These are phyloP conservation scores for Blumeriella jaapii DNA, from an alignment of 2,329 filamentous ascomycete species.

Conservation along the genomic window DNA sequence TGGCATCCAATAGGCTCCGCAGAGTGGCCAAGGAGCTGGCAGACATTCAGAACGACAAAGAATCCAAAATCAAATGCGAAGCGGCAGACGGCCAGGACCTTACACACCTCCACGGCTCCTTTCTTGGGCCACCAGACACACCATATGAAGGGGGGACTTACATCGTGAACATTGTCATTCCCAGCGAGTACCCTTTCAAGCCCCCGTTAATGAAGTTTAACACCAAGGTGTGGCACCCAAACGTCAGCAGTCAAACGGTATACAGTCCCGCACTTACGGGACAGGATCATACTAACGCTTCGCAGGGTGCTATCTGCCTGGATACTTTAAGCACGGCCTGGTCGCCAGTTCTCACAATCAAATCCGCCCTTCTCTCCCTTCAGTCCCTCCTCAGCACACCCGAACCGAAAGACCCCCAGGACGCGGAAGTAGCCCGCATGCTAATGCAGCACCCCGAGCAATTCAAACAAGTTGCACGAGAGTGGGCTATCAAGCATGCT, in stretches of 20 bases:
- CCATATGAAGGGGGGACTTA: constrained; percentile 84
- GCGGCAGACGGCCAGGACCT: constrained; percentile 53
- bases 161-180: constrained; percentile 75
- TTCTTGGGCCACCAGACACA: constrained; percentile 80
- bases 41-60: constrained; percentile 63
- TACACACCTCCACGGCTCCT: constrained; percentile 71
- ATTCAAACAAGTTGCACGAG: constrained; percentile 71
- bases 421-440: constrained; percentile 90
- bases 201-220: constrained; percentile 84
- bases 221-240: constrained; percentile 95
- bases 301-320: constrained; percentile 86
- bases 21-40: constrained; percentile 64
- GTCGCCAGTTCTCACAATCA: constrained; percentile 95
- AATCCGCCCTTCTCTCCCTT: constrained; percentile 84
- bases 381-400: constrained; percentile 88
- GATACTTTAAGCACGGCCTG: constrained; percentile 83
- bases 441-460: constrained; percentile 65
- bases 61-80: constrained; percentile 64
- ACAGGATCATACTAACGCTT: constrained; percentile 18
- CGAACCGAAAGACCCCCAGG: constrained; percentile 93
- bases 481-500: constrained; percentile 82
- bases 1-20: constrained; percentile 29
- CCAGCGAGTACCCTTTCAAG: constrained; percentile 83
- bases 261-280: constrained; percentile 26
- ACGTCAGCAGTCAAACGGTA: constrained; percentile 88